These are phyloP conservation scores for Skeletonema menzelii DNA, from an alignment of 108 stramenopile genomes.

Conservation along the genomic window DNA sequence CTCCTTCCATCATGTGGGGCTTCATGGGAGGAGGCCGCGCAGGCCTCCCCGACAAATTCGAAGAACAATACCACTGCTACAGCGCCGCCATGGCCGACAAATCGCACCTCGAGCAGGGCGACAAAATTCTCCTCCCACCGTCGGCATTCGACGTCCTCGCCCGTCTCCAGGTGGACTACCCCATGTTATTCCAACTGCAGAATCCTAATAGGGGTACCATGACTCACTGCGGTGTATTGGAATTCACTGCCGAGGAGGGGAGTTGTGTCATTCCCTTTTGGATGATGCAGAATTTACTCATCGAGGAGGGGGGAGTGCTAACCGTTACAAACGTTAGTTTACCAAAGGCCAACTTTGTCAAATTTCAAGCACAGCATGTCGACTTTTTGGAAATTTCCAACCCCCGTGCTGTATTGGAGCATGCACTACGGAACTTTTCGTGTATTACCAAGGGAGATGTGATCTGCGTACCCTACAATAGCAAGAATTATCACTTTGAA, in stretches of 20 bases:
- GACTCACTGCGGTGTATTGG: conserved; percentile 97
- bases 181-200: conserved; percentile 90
- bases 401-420: conserved; percentile 97
- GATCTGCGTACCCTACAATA: conserved; percentile 97
- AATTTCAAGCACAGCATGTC: conserved; percentile 97
- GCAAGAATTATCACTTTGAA: conserved; percentile 94
- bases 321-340: conserved; percentile 94
- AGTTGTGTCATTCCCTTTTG: conserved; percentile 98
- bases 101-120: conserved; percentile 90
- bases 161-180: conserved; percentile 92
- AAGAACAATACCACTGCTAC: conserved; percentile 94
- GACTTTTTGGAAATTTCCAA: conserved; percentile 99
- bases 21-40: conserved; percentile 33
- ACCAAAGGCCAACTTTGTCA: conserved; percentile 96
- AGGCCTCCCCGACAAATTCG: conserved; percentile 53
- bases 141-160: conserved; percentile 97
- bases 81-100: conserved; percentile 90
- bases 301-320: conserved; percentile 90
- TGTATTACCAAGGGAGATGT: conserved; percentile 98
- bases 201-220: conserved; percentile 53
- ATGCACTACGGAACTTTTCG: conserved; percentile 91
- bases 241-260: conserved; percentile 99
- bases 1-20: conserved; percentile 20
- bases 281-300: conserved; percentile 98
- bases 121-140: conserved; percentile 97